Conservation (phyloP, 139 green algal species). For the Micromonas commoda region DNA sequence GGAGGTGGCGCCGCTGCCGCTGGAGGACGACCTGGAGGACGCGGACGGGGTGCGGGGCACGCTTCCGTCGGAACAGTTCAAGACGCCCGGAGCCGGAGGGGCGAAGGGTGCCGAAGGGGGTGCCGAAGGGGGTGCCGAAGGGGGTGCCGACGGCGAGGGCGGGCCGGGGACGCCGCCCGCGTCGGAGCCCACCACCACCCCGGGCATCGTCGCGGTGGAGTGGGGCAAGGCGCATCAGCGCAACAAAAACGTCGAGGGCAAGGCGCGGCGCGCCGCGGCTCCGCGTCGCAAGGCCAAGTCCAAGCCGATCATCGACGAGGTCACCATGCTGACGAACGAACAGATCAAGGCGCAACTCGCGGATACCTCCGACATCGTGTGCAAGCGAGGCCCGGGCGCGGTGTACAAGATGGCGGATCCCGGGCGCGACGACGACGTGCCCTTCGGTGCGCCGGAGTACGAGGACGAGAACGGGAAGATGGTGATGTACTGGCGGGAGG, state of each 20-base stretch:
- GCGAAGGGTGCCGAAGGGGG: too few species aligned
- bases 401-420: not conserved
- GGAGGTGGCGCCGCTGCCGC: not conserved
- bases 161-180: not conserved
- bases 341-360: not conserved
- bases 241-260: too few species aligned
- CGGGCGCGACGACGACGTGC: not conserved
- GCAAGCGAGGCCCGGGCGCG: not conserved
- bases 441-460: not conserved
- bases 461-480: not conserved
- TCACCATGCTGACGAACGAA: slow-evolving; percentile 14
- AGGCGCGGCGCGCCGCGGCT: too few species aligned
- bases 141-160: not conserved
- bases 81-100: too few species aligned
- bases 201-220: not conserved
- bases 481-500: not conserved
- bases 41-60: not conserved
- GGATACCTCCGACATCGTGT: slow-evolving; percentile 23
- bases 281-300: not conserved
- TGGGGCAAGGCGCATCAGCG: not conserved
- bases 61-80: not conserved
- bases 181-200: not conserved
- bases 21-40: not conserved
- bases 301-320: not conserved
- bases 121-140: too few species aligned